Evolutionary conservation across 331 rosid genomes (phyloP), one percentile per base, ranked within the genome.

Genomic region (Quercus phellos): DNA sequence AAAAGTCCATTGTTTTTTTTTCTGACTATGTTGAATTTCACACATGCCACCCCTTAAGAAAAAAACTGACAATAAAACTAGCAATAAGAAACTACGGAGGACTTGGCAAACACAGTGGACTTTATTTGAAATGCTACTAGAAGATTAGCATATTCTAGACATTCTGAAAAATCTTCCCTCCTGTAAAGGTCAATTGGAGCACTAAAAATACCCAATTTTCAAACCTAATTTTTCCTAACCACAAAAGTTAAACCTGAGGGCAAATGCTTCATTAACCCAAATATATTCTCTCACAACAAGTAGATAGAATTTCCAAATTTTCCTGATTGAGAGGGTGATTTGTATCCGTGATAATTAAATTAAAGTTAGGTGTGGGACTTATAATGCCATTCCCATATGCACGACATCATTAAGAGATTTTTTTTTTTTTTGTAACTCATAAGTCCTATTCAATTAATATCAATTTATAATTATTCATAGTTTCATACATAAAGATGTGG

Each of bases 331-430:
- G 17, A 69, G 75, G 63, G 55, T 46, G 53, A 12, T 46, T 2
- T 10, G 14, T 46, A 12, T 38, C 9, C 12, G 17, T 21, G n/a
- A 53, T 53, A 1, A 21, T 58, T 58, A 68, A 35, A 55, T 56
- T 34, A 9, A 29, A 69, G 50, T 51, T 58, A 5, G 56, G 16
- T 16, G 38, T 46, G 46, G 77, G n/a, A 27, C 59, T 58, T 5
- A 66, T 69, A 17, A 66, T 72, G 55, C 38, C 46, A 50, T 64
- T 64, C 22, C 66, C 53, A n/a, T 19, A 38, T 24, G 42, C 70
- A 78, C 78, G 66, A 55, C 83, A 77, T 69, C 71, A 32, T 16
- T 16, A 18, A 30, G 50, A 61, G 21, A 26, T 12, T 29, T 4
- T 46, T 34, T 22, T 34, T 22, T 22, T 59, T 38, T 60, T 60